Conservation (phyloP, 768 basidiomycete species). For the Pleurotus eryngii region DNA sequence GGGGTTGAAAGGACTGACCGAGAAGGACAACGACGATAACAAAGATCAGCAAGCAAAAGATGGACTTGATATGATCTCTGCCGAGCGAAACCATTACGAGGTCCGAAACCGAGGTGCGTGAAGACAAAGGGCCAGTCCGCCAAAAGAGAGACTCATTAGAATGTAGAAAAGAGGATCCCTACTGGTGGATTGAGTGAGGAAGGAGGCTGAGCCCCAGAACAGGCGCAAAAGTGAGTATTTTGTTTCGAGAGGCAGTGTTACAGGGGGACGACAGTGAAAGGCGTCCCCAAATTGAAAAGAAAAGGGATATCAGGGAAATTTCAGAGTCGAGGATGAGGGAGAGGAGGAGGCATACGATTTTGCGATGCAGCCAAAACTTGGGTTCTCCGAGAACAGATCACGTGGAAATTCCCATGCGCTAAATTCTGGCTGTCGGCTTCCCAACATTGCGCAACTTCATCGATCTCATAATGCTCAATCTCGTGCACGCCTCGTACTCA, state of each 20-base stretch:
- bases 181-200: slow-evolving; percentile 33
- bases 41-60: slow-evolving; percentile 68
- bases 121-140: slow-evolving; percentile 59
- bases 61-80: slow-evolving; percentile 64
- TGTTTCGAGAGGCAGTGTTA: slow-evolving; percentile 40
- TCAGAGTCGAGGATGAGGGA: slow-evolving; percentile 7
- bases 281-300: slow-evolving; percentile 18
- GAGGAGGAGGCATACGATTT: slow-evolving; percentile 5
- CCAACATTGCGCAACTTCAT: too few relatives aligned
- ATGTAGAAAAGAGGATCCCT: slow-evolving; percentile 44
- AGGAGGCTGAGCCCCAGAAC: slow-evolving; percentile 31
- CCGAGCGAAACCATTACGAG: slow-evolving; percentile 47
- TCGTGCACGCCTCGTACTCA: too few relatives aligned
- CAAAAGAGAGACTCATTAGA: slow-evolving; percentile 65
- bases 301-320: slow-evolving; percentile 7
- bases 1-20: slow-evolving; percentile 42
- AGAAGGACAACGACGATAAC: slow-evolving; percentile 67
- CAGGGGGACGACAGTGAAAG: slow-evolving; percentile 22
- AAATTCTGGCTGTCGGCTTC: not conserved
- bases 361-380: not conserved
- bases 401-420: slow-evolving; percentile 4
- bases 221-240: slow-evolving; percentile 25
- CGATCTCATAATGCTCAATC: too few relatives aligned
- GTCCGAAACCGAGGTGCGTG: slow-evolving; percentile 51
- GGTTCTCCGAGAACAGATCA: not conserved